phyloP scores from a whole-genome alignment of 306 rosid species.

The Styphnolobium japonicum region DNA sequence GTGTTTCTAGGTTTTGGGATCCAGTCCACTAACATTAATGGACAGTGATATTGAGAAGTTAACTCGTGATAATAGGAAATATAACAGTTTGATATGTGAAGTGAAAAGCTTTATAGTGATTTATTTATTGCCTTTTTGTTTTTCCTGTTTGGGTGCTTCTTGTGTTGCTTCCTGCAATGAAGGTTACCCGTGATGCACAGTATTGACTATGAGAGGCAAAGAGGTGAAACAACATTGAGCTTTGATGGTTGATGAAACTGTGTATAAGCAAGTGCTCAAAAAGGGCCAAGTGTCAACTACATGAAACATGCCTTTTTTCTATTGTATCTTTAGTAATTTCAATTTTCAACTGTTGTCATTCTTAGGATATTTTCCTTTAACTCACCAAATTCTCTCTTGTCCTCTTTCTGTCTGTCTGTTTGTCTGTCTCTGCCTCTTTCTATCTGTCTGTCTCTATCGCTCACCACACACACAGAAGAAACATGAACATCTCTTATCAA shows the following conservation, averaged over 20 bases:
- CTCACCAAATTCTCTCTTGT: not conserved
- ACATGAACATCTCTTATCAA: not conserved
- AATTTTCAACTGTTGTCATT: slow-evolving; percentile 9
- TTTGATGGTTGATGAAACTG: slow-evolving; percentile 13
- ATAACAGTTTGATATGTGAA: not conserved
- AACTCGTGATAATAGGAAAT: not conserved
- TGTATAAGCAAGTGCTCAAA: not conserved
- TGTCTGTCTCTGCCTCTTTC: not conserved
- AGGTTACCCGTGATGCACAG: slow-evolving; percentile 10
- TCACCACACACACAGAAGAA: not conserved
- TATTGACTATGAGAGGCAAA: not conserved
- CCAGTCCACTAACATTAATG: not conserved
- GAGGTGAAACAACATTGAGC: not conserved
- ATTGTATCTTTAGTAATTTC: not conserved
- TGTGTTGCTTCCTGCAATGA: not conserved
- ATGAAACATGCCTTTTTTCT: not conserved
- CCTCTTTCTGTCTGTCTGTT: not conserved
- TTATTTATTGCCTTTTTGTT: not conserved
- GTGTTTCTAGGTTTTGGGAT: slow-evolving; percentile 14
- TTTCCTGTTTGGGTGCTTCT: not conserved
- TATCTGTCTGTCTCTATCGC: too few relatives aligned
- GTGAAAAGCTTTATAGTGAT: slow-evolving; percentile 2
- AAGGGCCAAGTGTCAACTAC: not conserved
- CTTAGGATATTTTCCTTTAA: not conserved
- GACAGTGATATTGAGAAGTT: not conserved